phyloP scores from a whole-genome alignment of 1,284 basidiomycete species.

The Omphalotus olearius region DNA sequence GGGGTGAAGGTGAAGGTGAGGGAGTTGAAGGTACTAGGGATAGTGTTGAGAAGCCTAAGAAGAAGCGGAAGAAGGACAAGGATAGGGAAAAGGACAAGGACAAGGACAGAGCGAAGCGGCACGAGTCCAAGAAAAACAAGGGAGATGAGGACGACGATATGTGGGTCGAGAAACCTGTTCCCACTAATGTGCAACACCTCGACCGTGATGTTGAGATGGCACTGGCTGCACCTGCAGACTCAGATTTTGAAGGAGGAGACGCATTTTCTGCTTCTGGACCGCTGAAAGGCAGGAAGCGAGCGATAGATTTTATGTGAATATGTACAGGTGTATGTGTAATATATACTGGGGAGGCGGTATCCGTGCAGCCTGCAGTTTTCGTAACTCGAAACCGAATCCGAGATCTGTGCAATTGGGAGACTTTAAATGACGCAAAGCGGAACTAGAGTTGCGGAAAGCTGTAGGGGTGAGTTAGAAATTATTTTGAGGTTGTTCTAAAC shows the following conservation, averaged over 20 bases:
- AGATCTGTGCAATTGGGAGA: too few species aligned
- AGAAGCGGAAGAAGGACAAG: slow-evolving; percentile 42
- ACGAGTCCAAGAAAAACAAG: slow-evolving; percentile 28
- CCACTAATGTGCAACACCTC: slow-evolving; percentile 34
- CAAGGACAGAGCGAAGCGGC: slow-evolving; percentile 2
- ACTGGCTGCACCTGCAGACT: not conserved
- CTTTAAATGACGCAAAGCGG: too few species aligned
- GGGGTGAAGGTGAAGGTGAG: slow-evolving; percentile 31
- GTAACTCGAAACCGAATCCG: too few species aligned
- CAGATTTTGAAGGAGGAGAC: not conserved
- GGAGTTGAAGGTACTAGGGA: slow-evolving; percentile 22
- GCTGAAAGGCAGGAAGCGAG: slow-evolving; percentile 51
- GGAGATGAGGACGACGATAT: slow-evolving; percentile 44
- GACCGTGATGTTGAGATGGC: slow-evolving; percentile 5
- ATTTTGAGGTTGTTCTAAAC: too few species aligned
- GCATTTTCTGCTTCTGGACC: slow-evolving; percentile 12
- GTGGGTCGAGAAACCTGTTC: slow-evolving; percentile 60
- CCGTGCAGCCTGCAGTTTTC: too few species aligned
- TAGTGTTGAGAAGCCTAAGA: slow-evolving; percentile 39
- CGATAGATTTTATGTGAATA: slow-evolving; percentile 62
- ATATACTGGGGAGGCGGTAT: too few species aligned
- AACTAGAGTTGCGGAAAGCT: too few species aligned
- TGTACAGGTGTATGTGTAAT: too few species aligned
- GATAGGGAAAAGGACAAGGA: slow-evolving; percentile 32
- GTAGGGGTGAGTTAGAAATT: too few species aligned